Conservation (phyloP, 345 rosid genomes). For the Pugionium cornutum region DNA sequence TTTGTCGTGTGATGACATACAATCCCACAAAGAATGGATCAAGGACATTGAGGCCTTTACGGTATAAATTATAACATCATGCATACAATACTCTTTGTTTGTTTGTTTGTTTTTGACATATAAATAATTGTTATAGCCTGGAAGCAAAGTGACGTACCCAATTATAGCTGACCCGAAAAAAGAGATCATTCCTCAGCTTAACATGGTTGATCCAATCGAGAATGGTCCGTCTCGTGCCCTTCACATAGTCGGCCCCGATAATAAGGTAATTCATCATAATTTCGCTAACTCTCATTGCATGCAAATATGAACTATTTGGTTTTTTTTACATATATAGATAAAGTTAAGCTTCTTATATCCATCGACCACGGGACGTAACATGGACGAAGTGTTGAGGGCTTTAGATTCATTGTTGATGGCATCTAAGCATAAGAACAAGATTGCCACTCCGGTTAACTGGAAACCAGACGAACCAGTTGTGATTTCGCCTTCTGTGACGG, state of each 20-base stretch:
- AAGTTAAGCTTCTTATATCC: slow-evolving; percentile 82
- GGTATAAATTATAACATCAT: slow-evolving; percentile 30
- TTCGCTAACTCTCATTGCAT: slow-evolving; percentile 1
- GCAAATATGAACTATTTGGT: neutral
- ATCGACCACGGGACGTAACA: slow-evolving; percentile 67
- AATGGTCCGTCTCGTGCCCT: slow-evolving; percentile 78
- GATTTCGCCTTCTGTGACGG: slow-evolving; percentile 53
- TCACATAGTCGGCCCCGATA: slow-evolving; percentile 67
- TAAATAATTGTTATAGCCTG: slow-evolving; percentile 39
- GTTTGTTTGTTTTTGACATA: too few species aligned
- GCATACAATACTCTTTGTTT: neutral
- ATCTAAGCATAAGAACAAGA: slow-evolving; percentile 54
- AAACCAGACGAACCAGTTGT: slow-evolving; percentile 71
- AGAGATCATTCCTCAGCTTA: slow-evolving; percentile 59
- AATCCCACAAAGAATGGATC: slow-evolving; percentile 68
- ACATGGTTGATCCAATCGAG: slow-evolving; percentile 80
- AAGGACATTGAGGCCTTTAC: slow-evolving; percentile 72
- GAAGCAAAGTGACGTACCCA: slow-evolving; percentile 67
- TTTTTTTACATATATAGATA: slow-evolving; percentile 39
- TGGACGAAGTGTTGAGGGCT: slow-evolving; percentile 75
- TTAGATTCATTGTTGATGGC: slow-evolving; percentile 65
- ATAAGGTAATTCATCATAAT: slow-evolving; percentile 43
- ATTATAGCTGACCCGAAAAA: slow-evolving; percentile 70
- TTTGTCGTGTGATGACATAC: slow-evolving; percentile 69
- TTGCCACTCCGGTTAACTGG: slow-evolving; percentile 85